Base-by-base conservation (phyloP, 1,139 yeast species). In the Zygoascus sp. region DNA sequence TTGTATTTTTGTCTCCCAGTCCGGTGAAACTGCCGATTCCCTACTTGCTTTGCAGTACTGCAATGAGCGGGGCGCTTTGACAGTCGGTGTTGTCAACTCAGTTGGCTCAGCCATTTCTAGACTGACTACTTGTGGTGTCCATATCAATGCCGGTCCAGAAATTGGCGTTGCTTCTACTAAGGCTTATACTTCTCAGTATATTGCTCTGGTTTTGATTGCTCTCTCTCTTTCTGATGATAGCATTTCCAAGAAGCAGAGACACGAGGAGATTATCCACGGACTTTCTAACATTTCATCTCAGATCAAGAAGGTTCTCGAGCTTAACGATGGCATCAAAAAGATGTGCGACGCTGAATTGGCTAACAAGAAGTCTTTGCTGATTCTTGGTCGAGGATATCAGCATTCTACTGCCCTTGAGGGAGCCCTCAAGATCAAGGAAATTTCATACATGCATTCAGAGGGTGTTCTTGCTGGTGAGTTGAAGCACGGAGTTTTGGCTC, bases 161-260 rank as follows among this genome's bases (percentile, higher is more conserved):
- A 92, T 94, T 57, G 98, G 98, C 67, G 99, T 94, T 59, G 99
- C 98, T 10, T 89, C 97, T n/a, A 94, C 99, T 44, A 94, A 94
- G 73, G 98, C 98, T 22, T 94, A 94, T 72, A 92, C 99, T 15
- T 94, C 98, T 21, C 99, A 94, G 70, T 94, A 83, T 68, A 89
- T 94, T 69, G 98, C 98, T 1, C 76, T 94, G 58, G 97, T 92
- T 6, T 88, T 94, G 97, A 79, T 92, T 73, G 98, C 98, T 1
- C 77, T 94, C 51, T 88, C 94, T 17, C 77, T 94, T 57, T 85
- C 97, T 9, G 95, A 89, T 63, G 97, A 94, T 68, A 80, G 95
- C 49, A 79, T 89, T 47, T 84, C 96, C 37, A 80, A 77, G 70
- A 66, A 73, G 40, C 74, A 72, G 44, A 87, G 98, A 68, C 94